Percentiles rank a stretch among this genome's conserved stretches.
Evolutionary conservation across 2,329 filamentous ascomycete genomes (phyloP).

Genomic region (Calonectria ilicicola): DNA sequence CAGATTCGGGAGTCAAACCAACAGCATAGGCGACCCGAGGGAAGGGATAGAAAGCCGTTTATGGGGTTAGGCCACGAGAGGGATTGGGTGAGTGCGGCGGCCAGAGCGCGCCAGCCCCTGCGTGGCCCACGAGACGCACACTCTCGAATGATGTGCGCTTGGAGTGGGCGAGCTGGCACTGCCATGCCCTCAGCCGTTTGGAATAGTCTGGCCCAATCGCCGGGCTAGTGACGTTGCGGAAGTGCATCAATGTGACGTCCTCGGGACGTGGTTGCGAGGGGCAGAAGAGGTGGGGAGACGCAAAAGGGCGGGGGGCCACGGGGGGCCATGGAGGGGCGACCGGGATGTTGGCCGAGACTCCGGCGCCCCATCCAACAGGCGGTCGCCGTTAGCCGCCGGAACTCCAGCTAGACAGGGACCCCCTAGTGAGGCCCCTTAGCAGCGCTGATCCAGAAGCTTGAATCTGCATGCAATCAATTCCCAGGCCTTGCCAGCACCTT

Average conservation of each 20-base stretch:
- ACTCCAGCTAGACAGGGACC: not conserved
- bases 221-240: not conserved
- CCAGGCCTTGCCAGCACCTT: not conserved
- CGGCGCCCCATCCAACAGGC: not conserved
- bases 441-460: not conserved
- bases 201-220: constrained; percentile 7
- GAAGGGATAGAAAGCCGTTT: constrained; percentile 17
- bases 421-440: not conserved
- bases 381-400: constrained; percentile 10
- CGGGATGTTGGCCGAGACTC: not conserved
- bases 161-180: not conserved
- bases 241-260: constrained; percentile 12
- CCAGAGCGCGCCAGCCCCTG: not conserved
- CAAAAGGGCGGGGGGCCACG: not conserved
- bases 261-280: not conserved
- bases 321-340: not conserved
- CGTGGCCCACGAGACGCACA: not conserved
- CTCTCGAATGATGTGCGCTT: constrained; percentile 10
- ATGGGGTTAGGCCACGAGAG: constrained; percentile 11
- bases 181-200: not conserved
- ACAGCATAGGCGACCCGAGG: constrained; percentile 14
- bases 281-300: not conserved
- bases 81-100: constrained; percentile 3
- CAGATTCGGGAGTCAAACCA: constrained; percentile 2
- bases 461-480: constrained; percentile 5